Conservation (phyloP, 257 asterid genomes). For the Solanum lycopersicoides region DNA sequence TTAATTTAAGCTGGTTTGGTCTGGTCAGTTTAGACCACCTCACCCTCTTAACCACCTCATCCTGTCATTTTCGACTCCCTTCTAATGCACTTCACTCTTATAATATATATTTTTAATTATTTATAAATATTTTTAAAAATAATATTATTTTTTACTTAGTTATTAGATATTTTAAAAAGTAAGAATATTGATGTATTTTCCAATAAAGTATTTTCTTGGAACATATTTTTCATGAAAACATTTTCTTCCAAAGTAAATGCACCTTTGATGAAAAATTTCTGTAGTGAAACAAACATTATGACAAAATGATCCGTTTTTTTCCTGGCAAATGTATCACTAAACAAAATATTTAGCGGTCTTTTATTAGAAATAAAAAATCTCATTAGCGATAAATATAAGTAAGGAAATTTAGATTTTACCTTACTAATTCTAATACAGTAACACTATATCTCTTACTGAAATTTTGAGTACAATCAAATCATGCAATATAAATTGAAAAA, state of each 20-base stretch:
- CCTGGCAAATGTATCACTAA: too few species aligned
- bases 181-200: neutral
- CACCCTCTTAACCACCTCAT: neutral
- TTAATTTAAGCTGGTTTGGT: neutral
- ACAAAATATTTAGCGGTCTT: fast-evolving
- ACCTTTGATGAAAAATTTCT: neutral
- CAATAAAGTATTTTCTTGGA: neutral
- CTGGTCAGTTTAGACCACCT: neutral
- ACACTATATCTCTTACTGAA: too few species aligned
- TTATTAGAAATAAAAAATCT: too few species aligned
- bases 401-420: too few species aligned
- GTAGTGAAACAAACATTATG: neutral
- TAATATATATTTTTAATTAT: neutral
- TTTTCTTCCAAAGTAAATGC: neutral
- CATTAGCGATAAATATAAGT: too few species aligned
- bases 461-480: too few species aligned
- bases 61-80: neutral
- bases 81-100: neutral
- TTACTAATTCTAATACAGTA: too few species aligned
- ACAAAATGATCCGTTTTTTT: neutral
- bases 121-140: neutral
- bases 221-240: neutral
- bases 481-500: too few species aligned
- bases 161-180: neutral
- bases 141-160: neutral